Evolutionary conservation across 495 filamentous ascomycete genomes (phyloP), one percentile per base, ranked within the genome.

Genomic region (Penicillium dipodomyicola): DNA sequence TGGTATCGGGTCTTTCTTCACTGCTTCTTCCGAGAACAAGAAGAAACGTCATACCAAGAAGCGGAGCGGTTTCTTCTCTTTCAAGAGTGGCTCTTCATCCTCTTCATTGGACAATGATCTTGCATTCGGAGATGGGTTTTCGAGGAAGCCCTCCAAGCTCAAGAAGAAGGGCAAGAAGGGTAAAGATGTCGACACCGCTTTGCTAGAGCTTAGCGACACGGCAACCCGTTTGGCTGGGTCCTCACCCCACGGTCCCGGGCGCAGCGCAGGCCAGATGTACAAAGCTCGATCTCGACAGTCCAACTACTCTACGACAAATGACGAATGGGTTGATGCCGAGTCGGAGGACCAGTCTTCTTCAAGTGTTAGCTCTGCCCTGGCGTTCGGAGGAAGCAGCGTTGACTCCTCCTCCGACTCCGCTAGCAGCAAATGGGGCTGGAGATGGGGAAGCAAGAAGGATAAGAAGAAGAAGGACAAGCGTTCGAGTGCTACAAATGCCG

Each of bases 261-360:
- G 71, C 40, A 61, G 67, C 68, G 54, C 72, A 49, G 72, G 78
- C 54, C 64, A 76, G 57, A 67, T 73, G 46, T 60, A 80, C 10
- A 73, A 71, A 33, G 65, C 73, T 47, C 75, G 74, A 12, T 63
- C 59, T 2, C 63, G 65, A 45, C 66, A 67, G 32, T 60, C 65
- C 8, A 65, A 69, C 37, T 65, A 68, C 45, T 72, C 73, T 25
- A 69, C 61, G 27, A 65, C 56, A 3, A 72, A 77, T 14, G 66
- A 69, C 19, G 80, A 72, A n/a, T 87, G 84, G 85, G 79, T 86
- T 47, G 82, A 84, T 63, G 77, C 81, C 9, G 73, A 75, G 23
- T 82, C 82, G 1, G 79, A 79, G 29, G 78, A 77, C 30, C 66
- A 70, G 23, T 67, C 65, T 29, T 79, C 82, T 12, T 75, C 76